Evolutionary conservation across 2,329 filamentous ascomycete species (phyloP).

Genomic region (Sporothrix pseudoabietina): DNA sequence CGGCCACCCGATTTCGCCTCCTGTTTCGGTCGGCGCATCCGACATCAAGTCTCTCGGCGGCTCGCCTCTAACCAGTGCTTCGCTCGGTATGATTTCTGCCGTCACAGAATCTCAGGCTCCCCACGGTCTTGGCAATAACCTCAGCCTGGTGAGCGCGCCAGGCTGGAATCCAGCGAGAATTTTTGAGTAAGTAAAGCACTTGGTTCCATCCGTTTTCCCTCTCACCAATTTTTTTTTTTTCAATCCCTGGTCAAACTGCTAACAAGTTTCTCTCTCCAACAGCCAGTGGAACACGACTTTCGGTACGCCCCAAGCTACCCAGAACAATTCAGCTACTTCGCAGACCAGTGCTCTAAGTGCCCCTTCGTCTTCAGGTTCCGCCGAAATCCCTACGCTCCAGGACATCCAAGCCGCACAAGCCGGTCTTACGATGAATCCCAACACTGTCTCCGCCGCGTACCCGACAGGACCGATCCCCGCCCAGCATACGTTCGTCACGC

Average conservation of each 20-base stretch:
- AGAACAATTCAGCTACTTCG: conserved; percentile 47
- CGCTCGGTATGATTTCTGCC: conserved; percentile 68
- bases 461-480: conserved; percentile 54
- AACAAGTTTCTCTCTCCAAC: background rate
- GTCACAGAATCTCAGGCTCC: conserved; percentile 56
- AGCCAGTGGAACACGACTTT: conserved; percentile 97
- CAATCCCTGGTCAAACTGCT: background rate
- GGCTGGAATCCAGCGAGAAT: conserved; percentile 85
- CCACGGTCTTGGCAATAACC: conserved; percentile 50
- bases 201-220: conserved; percentile 44
- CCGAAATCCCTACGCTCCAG: conserved; percentile 57
- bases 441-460: conserved; percentile 54
- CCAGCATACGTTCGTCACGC: conserved; percentile 60
- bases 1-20: conserved; percentile 73
- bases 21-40: conserved; percentile 71
- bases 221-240: background rate
- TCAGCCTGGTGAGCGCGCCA: conserved; percentile 64
- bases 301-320: conserved; percentile 65
- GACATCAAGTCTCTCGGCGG: conserved; percentile 75
- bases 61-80: conserved; percentile 67
- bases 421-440: conserved; percentile 51
- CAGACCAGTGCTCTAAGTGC: conserved; percentile 57
- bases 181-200: conserved; percentile 71
- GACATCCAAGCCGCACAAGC: conserved; percentile 54
- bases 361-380: conserved; percentile 55